Base-by-base conservation (phyloP, 352 stramenopile genomes). In the Globisporangium iwayamae region DNA sequence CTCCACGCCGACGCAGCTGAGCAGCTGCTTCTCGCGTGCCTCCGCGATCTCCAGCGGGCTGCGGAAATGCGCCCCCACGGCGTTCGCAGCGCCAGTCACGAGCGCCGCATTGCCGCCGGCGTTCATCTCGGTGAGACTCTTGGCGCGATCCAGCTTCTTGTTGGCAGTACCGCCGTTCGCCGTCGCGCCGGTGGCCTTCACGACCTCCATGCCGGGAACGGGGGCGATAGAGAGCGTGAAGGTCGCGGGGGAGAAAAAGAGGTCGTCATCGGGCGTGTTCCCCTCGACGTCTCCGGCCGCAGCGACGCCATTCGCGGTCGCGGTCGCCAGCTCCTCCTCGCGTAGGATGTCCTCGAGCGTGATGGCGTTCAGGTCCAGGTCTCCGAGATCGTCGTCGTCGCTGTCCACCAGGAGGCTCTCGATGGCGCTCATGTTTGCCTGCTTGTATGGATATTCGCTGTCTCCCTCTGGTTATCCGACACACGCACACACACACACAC, bases 1-100 rank as follows among this genome's bases (percentile, higher is more conserved):
- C 53, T 92, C 83, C 45, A 93, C 86, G 9, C 81, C 80, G n/a
- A 93, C 80, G 32, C 83, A 91, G 67, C 83, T 93, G 62, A 95
- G 71, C 22, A 95, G 72, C 65, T 91, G 79, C 56, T 89, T 84
- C 71, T 95, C 86, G 16, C 85, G 71, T 8, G 86, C 83, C 57
- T 93, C 83, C 2, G 86, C 86, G 47, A 95, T 89, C 70, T 93
- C 78, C 52, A 95, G 67, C 55, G 84, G 72, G 9, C 76, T 81
- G 16, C 83, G 77, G 36, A 90, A 84, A 34, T 79, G 78, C 38
- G 63, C 41, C 3, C 64, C 51, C 13, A 65, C 22, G 16, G 73
- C 7, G 6, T 60, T 63, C 4, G 64, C 67, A 10, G 69, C 68
- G 30, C 61, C 61, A 9, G 61, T 66, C 62, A 56, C 62, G 16